Base-by-base conservation (phyloP, 495 filamentous ascomycete species). In the Saxophila tyrrhenica region DNA sequence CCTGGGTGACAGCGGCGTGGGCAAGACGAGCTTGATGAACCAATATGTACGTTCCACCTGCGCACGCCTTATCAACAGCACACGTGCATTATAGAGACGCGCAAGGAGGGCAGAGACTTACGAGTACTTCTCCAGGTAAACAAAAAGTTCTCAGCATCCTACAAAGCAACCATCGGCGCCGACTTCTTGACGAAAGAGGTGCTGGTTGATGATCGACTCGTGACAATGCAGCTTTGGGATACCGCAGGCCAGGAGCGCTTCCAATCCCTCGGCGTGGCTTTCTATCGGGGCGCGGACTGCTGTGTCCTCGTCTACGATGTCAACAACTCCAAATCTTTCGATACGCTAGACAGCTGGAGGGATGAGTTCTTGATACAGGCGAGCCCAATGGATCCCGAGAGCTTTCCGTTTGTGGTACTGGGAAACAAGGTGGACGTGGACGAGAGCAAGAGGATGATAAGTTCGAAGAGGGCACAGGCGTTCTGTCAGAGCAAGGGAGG, bases 181-280 rank as follows among this genome's bases (percentile, higher is more conserved):
- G 92, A 99, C 69, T 99, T 99, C 74, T 77, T 99, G 55, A 99
- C 92, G 19, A 95, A 95, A 63, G 94, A 99, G 72, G 92, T 99
- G 3, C 72, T 96, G 52, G 89, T 99, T 29, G 94, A 97, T 73
- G 92, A 99, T 69, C 83, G 91, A 58, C 78, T 94, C 57, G 92
- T 97, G 51, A 97, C 92, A 29, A 95, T 99, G 89, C 94, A 97
- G 88, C 83, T 98, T 39, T 98, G 92, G 92, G 92, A 99, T 70
- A 99, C 92, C 3, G 92, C 92, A 15, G 92, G 92, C 19, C 92
- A 99, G 66, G 92, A 99, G 70, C 81, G 92, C 50, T 99, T 99
- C 65, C 92, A 99, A 69, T 96, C 90, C 25, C 73, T 99, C 54
- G 92, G 94, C 55, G 92, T 99, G 22, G 92, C 92, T 25, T 99